A percentile compares a stretch with the other conserved stretches of the same genome.
phyloP scores from a whole-genome alignment of 169 alveolate species.

The Plasmodium vinckei region DNA sequence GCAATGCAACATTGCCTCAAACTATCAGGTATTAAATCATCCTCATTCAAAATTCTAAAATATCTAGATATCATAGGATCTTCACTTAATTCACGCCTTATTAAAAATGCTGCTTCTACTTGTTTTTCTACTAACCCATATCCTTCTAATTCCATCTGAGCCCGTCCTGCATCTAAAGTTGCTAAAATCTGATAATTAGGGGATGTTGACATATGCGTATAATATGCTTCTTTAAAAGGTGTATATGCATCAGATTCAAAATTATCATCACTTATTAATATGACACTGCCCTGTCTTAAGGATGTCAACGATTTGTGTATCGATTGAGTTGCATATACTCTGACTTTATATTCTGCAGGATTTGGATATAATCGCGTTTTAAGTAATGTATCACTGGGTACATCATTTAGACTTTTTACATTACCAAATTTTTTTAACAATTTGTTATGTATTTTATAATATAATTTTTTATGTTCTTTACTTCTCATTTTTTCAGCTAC shows the following conservation, averaged over 20 bases:
- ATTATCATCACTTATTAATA: conserved; percentile 79
- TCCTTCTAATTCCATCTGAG: conserved; percentile 83
- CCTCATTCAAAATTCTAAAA: conserved; percentile 62
- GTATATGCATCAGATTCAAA: conserved; percentile 81
- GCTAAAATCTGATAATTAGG: conserved; percentile 82
- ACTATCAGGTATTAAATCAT: conserved; percentile 72
- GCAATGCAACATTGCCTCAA: conserved; percentile 48
- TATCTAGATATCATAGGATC: conserved; percentile 76
- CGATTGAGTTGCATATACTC: conserved; percentile 84
- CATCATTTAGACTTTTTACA: conserved; percentile 69
- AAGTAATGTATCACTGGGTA: conserved; percentile 40
- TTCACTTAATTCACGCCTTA: conserved; percentile 73
- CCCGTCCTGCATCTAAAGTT: conserved; percentile 81
- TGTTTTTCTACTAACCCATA: conserved; percentile 79
- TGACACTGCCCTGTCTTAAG: conserved; percentile 81
- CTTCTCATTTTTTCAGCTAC: conserved; percentile 79
- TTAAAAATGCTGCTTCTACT: conserved; percentile 78
- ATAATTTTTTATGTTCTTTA: conserved; percentile 71
- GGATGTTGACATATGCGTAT: conserved; percentile 83
- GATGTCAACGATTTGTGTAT: conserved; percentile 80
- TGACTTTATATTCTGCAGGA: conserved; percentile 74
- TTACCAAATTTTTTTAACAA: conserved; percentile 67
- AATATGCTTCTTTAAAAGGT: conserved; percentile 81
- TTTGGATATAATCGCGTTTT: conserved; percentile 77
- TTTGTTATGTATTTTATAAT: conserved; percentile 59